Base-by-base conservation (phyloP, 257 asterid genomes). In the Lantana camara region DNA sequence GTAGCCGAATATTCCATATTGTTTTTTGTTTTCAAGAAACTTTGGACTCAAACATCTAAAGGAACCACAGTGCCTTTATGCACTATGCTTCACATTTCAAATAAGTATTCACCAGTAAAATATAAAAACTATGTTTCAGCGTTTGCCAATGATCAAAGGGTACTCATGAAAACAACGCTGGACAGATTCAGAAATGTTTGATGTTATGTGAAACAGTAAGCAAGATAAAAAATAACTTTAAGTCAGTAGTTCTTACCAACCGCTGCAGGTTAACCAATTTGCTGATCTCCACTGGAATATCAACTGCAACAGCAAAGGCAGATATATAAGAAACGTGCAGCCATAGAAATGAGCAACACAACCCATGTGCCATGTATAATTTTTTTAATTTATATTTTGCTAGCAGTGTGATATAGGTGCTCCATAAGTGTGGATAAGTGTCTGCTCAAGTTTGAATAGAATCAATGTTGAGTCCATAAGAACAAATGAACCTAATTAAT, bases 231-330 rank as follows among this genome's bases (percentile, higher is more conserved):
- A 17, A 40, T 1, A 24, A 53, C 20, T 4, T 15, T 20, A 63
- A 40, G 67, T 53, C 9, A 56, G 4, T n/a, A 48, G 15, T 56
- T 52, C 97, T 85, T 84, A 93, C 97, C 95, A 90, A 63, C 23
- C 99, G 93, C 81, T 93, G 99, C 82, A 90, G 73, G 89, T 93
- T 90, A 57, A 73, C 72, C 80, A 93, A 72, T 69, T 86, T 86
- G 89, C 80, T 79, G 70, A 93, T 88, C 76, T 80, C 97, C 82
- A 44, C 27, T 1, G 99, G 96, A 57, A 93, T 69, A 50, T 87
- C 97, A 76, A 75, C 99, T 93, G 95, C 83, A 68, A 70, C 42
- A 75, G 19, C 63, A 79, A 4, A 49, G 35, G 53, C 41, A 40
- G 12, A 68, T 10, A 61, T 20, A 56, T 72, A 32, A 72, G 52